Percentiles rank a stretch among this genome's conserved stretches.
Evolutionary conservation across 495 filamentous ascomycete species (phyloP).

Genomic region (Jackrogersella multiformis): DNA sequence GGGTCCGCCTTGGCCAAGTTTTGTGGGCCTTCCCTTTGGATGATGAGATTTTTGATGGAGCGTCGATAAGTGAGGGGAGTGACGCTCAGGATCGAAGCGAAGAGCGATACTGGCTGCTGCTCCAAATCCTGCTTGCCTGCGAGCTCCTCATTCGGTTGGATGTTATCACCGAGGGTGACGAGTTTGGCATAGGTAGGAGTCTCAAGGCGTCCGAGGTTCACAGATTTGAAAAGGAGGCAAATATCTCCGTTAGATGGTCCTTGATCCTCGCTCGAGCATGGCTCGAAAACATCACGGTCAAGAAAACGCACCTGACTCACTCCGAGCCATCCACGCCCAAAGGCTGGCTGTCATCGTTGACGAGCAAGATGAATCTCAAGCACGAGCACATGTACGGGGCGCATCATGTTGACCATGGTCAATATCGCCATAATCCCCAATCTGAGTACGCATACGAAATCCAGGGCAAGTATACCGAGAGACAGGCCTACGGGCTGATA

Average conservation of each 20-base stretch:
- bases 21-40: slow-evolving; percentile 73
- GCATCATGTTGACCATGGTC: slow-evolving; percentile 44
- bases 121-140: slow-evolving; percentile 80
- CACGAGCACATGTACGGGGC: slow-evolving; percentile 49
- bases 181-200: slow-evolving; percentile 54
- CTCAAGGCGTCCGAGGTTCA: slow-evolving; percentile 68
- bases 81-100: slow-evolving; percentile 56
- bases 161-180: slow-evolving; percentile 69
- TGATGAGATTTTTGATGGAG: slow-evolving; percentile 61
- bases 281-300: slow-evolving; percentile 73
- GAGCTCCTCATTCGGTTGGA: slow-evolving; percentile 82
- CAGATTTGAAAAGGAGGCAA: slow-evolving; percentile 70
- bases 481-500: slow-evolving; percentile 63
- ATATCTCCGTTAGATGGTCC: slow-evolving; percentile 80
- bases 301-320: slow-evolving; percentile 43
- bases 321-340: slow-evolving; percentile 53
- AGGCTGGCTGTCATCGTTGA: slow-evolving; percentile 62
- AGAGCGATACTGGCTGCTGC: slow-evolving; percentile 77
- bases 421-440: slow-evolving; percentile 43
- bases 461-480: slow-evolving; percentile 56
- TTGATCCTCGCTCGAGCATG: slow-evolving; percentile 77
- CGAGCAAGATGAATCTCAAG: slow-evolving; percentile 59
- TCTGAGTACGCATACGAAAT: slow-evolving; percentile 53
- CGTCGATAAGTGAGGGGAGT: slow-evolving; percentile 50
- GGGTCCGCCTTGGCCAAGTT: slow-evolving; percentile 80